Conservation (phyloP, 1,284 basidiomycete genomes). For the Cryptococcus jaspeensis region DNA sequence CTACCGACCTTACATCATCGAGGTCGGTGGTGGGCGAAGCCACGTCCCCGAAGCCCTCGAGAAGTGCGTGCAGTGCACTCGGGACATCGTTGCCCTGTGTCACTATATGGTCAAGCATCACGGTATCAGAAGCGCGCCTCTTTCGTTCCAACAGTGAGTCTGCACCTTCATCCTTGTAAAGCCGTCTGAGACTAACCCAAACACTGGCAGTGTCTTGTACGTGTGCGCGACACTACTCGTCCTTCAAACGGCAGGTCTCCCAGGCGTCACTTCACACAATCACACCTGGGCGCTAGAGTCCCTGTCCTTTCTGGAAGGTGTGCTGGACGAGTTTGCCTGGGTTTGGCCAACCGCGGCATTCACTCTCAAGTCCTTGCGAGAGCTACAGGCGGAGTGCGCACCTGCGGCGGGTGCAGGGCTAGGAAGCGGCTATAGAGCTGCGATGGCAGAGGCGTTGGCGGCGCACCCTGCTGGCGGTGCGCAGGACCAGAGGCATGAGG, state of each 20-base stretch:
- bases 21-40: conserved; percentile 12
- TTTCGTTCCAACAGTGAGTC: conserved; percentile 24
- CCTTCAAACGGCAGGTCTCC: conserved; percentile 20
- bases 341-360: conserved; percentile 21
- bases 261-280: conserved; percentile 11
- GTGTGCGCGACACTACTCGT: conserved; percentile 25
- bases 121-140: conserved; percentile 10
- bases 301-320: conserved; percentile 14
- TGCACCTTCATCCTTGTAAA: background rate
- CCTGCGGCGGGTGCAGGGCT: background rate
- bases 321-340: conserved; percentile 15
- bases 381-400: conserved; percentile 13
- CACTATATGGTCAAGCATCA: conserved; percentile 15
- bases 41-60: conserved; percentile 11
- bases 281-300: conserved; percentile 10
- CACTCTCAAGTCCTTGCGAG: conserved; percentile 12
- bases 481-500: too few relatives aligned
- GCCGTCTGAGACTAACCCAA: too few relatives aligned
- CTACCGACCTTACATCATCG: conserved; percentile 29
- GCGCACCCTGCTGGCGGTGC: too few relatives aligned
- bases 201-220: conserved; percentile 14
- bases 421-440: too few relatives aligned
- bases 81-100: conserved; percentile 20
- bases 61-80: conserved; percentile 12
- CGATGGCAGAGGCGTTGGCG: too few relatives aligned